These are phyloP conservation scores for Cladophialophora carrionii DNA, from an alignment of 2,329 filamentous ascomycete species.

Conservation along the genomic window DNA sequence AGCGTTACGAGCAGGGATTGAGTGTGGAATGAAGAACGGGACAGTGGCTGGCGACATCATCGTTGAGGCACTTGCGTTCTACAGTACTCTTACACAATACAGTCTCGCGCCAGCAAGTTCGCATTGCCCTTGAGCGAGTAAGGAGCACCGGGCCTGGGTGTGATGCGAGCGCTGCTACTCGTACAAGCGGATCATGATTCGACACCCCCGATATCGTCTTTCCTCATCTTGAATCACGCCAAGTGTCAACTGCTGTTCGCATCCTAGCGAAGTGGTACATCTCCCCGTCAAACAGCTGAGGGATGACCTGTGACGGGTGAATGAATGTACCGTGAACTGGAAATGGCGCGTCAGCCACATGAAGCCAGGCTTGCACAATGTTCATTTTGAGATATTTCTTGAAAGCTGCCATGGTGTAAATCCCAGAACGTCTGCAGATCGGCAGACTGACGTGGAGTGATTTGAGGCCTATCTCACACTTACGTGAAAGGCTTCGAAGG, in stretches of 20 bases:
- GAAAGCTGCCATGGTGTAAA: not conserved
- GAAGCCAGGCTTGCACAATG: not conserved
- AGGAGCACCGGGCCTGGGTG: not conserved
- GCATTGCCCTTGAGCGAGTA: not conserved
- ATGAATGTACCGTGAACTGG: not conserved
- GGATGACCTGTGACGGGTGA: not conserved
- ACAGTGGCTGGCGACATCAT: not conserved
- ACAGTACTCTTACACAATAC: not conserved
- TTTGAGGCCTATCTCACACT: too few species aligned
- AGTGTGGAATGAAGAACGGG: not conserved
- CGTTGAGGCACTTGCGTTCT: not conserved
- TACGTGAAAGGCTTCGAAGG: too few species aligned
- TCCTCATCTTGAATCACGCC: not conserved
- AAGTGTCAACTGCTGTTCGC: not conserved
- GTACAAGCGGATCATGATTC: not conserved
- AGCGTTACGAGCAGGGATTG: not conserved
- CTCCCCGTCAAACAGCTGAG: not conserved
- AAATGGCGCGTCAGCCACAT: not conserved
- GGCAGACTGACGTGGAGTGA: not conserved
- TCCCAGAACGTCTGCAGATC: not conserved
- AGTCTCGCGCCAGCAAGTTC: not conserved
- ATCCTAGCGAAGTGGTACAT: not conserved
- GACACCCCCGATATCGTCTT: not conserved
- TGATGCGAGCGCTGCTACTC: not conserved
- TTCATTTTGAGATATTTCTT: not conserved